Evolutionary conservation across 805 yeast species (phyloP), one percentile per base, ranked within the genome.

Genomic region (Barnettozyma siamensis): DNA sequence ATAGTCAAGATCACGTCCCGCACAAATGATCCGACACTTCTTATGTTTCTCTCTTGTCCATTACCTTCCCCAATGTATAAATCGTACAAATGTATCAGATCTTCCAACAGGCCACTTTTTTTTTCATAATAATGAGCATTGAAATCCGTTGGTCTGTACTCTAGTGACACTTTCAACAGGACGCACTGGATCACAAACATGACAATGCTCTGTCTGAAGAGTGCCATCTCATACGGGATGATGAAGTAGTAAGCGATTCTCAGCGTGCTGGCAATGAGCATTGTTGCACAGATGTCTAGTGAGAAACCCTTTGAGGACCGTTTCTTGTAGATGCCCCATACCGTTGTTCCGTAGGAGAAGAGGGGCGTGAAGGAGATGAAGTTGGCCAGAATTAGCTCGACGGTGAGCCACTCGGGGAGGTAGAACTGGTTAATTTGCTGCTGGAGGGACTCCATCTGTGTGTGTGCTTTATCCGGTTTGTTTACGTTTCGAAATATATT

Each of bases 271-370:
- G 95, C 81, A 48, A 87, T 69, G 46, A 88, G 59, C 95, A 89
- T 88, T 7, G 95, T 86, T 7, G 88, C 89, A 63, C 96, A 89
- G 10, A 89, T 85, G 62, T 89, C 97, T n/a, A 88, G 68, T 5
- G 95, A 83, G 56, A 88, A 88, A 18, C 96, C 97, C 18, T 75
- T 68, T 1, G 91, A 75, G 1, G 88, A 73, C 56, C 79, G 67
- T 27, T 75, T 72, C 35, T 71, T 66, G 52, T 78, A 72, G 12
- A 88, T 88, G 47, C 83, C 70, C 35, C 76, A 67, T 28, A 88
- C 75, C 1, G 96, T 88, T 13, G 93, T 76, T 3, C 95, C 95
- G 57, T 89, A 88, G 7, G 96, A 85, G 46, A 89, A 72, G 33
- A 88, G 60, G 2, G 97, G 97, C 0, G 96, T 83, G 55, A 85